Base-by-base conservation (phyloP, 306 rosid species). In the Spatholobus suberectus region DNA sequence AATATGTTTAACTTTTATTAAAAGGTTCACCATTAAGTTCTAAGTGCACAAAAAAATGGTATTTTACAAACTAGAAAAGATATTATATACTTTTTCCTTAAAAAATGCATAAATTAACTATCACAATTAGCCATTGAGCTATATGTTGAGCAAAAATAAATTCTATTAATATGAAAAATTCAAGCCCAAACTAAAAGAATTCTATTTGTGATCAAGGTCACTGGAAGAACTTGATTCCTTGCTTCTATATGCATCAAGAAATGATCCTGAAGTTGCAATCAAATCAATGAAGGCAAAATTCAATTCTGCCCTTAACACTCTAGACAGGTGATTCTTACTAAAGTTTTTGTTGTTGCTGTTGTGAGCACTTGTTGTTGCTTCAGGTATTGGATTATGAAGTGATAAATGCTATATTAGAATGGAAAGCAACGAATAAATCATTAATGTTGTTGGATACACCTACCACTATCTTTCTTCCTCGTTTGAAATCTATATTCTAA, bases 181-280 rank as follows among this genome's bases (percentile, higher is more conserved):
- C 35, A 40, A 46, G 75, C 65, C 78, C 77, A 75, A 67, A 79
- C 62, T 63, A 43, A 58, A 14, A 79, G 43, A 70, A 11, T 29
- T 69, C 38, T 20, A 63, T 34, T 67, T 69, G 17, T 76, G 87
- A 87, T n/a, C n/a, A n/a, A 94, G 98, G 69, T 93, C 99, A 32
- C 86, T 94, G 86, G 99, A 96, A 89, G 99, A 94, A 61, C 96
- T 92, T 27, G 99, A 96, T 82, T 83, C 90, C 61, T 71, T 91
- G 77, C 89, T 96, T 72, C 84, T 91, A 76, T 90, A n/a, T 26
- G 99, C 98, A 37, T 87, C 93, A 67, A 94, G 99, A 83, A 96
- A 92, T n/a, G 99, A 96, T 63, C 89, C 83, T 17, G 89, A 63
- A 21, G 94, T 97, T 85, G 84, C 97, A 0, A 90, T 92, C 68